Percentiles rank a stretch among this genome's conserved stretches.
Evolutionary conservation across 371 early-diverging fungal species (phyloP).

Genomic region (Parasitella parasitica): DNA sequence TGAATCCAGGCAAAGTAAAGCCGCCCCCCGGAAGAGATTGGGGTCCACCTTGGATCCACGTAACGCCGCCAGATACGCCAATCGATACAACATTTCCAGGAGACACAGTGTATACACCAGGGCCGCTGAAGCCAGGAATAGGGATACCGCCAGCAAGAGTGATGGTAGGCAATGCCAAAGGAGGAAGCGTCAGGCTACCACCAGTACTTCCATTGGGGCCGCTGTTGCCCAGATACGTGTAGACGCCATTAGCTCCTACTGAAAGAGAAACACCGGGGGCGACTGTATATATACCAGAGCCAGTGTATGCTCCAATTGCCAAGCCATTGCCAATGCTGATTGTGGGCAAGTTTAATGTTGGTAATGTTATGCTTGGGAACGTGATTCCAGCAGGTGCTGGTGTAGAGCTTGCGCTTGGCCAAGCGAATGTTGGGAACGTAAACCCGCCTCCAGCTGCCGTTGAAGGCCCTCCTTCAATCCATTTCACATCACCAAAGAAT

Average conservation of each 20-base stretch:
- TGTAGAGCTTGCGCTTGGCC: background rate
- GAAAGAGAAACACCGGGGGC: background rate
- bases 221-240: background rate
- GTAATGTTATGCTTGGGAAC: constrained; percentile 2
- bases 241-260: background rate
- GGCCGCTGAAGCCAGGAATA: background rate
- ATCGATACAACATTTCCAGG: constrained; percentile 8
- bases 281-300: constrained; percentile 3
- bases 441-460: background rate
- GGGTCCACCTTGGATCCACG: background rate
- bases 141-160: background rate
- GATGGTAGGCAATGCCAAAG: background rate
- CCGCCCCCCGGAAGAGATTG: background rate
- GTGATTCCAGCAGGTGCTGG: background rate
- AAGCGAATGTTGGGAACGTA: background rate
- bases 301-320: background rate
- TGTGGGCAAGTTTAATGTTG: background rate
- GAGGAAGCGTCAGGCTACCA: background rate
- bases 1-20: background rate
- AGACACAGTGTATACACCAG: background rate
- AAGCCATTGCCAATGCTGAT: background rate
- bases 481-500: background rate
- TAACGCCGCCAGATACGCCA: background rate
- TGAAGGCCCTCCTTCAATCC: background rate
- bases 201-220: background rate